A percentile compares a stretch with the other conserved stretches of the same genome.
Conservation (phyloP, 83 land plant genomes). For the Thuja plicata region DNA sequence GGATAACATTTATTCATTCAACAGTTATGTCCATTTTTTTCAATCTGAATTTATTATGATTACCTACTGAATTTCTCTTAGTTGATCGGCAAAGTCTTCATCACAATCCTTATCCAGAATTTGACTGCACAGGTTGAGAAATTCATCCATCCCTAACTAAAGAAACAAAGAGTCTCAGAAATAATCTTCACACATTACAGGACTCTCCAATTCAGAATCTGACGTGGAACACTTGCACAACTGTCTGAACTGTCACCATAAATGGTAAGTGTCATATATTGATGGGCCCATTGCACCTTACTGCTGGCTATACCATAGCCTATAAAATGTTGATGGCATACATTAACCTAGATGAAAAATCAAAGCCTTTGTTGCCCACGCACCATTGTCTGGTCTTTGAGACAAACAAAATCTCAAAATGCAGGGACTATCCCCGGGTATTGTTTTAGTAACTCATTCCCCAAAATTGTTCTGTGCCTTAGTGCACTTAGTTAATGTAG, state of each 20-base stretch:
- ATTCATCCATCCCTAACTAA: neutral
- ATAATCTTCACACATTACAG: neutral
- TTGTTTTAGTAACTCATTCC: neutral
- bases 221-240: neutral
- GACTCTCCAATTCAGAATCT: neutral
- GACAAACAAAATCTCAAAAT: neutral
- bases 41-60: neutral
- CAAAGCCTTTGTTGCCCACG: neutral
- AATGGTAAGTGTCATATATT: neutral
- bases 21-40: neutral
- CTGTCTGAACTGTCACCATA: neutral
- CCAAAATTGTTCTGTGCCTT: neutral
- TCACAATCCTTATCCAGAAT: neutral
- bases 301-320: neutral
- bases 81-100: neutral
- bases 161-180: neutral
- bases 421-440: neutral
- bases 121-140: neutral
- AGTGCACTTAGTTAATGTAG: neutral
- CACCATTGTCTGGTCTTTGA: neutral
- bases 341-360: neutral
- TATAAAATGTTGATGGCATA: neutral
- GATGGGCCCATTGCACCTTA: neutral
- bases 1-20: neutral
- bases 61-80: neutral